Percentiles rank a stretch among this genome's conserved stretches.
Evolutionary conservation across 1,284 basidiomycete genomes (phyloP).

Genomic region (Rhodofomes roseus): DNA sequence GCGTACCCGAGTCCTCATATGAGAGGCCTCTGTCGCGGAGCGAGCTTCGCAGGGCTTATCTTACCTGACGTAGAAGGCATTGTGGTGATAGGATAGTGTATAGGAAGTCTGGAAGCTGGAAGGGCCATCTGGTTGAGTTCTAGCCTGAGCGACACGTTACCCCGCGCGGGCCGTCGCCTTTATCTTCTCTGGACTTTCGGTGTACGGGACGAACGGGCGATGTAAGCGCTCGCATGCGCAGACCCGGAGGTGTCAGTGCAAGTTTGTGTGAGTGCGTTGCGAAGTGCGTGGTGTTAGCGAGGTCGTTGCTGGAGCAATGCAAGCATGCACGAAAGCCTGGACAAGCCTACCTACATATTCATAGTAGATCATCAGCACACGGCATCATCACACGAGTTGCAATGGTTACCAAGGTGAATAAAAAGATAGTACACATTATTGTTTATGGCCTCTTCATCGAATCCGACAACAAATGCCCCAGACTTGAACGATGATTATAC

Average conservation of each 20-base stretch:
- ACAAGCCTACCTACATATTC: neutral
- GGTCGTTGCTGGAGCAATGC: neutral
- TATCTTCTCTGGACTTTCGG: neutral
- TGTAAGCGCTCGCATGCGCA: neutral
- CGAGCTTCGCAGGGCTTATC: neutral
- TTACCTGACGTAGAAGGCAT: neutral
- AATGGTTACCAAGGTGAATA: neutral
- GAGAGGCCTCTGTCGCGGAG: neutral
- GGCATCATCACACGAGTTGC: neutral
- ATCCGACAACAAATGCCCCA: neutral
- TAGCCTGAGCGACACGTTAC: neutral
- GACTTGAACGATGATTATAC: neutral
- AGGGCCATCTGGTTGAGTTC: neutral
- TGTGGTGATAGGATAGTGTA: neutral
- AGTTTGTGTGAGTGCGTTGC: too few relatives aligned
- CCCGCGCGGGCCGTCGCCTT: neutral
- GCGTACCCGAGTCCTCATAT: neutral
- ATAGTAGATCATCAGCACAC: neutral
- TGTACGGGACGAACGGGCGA: neutral
- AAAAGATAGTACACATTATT: slow-evolving; percentile 1
- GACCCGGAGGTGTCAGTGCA: too few relatives aligned
- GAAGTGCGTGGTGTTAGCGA: too few relatives aligned
- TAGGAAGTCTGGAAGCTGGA: neutral
- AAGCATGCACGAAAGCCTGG: neutral
- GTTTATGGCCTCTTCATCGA: neutral